Percentiles rank a stretch among this genome's conserved stretches.
These are phyloP conservation scores for Nicotiana rustica DNA, from an alignment of 305 asterid species.

Conservation along the genomic window DNA sequence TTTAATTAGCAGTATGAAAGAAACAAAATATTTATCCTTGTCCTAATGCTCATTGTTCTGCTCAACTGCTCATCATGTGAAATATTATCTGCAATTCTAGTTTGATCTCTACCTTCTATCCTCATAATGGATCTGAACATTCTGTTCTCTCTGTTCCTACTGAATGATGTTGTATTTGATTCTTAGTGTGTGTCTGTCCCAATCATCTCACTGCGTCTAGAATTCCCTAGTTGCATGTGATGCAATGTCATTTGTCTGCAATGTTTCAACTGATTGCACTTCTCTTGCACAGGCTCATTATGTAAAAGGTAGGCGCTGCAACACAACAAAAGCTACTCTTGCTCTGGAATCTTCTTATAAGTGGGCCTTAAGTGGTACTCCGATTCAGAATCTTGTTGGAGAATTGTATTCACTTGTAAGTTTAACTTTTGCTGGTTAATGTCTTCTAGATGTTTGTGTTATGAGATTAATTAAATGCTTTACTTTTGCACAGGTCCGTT, in stretches of 20 bases:
- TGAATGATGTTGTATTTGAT: conserved; percentile 22
- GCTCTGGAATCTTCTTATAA: conserved; percentile 75
- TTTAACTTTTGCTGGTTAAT: conserved; percentile 33
- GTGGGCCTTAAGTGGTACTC: conserved; percentile 99
- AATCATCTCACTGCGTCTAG: neutral
- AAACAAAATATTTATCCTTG: neutral
- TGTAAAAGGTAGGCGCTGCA: conserved; percentile 83
- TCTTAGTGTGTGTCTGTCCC: neutral
- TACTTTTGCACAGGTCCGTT: conserved; percentile 75
- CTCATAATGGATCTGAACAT: conserved; percentile 10
- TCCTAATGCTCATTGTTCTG: conserved; percentile 25
- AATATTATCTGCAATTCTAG: neutral
- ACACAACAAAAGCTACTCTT: conserved; percentile 87
- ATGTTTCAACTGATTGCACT: conserved; percentile 15
- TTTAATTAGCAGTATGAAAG: conserved; percentile 15
- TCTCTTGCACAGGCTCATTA: conserved; percentile 75
- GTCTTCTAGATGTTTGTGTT: conserved; percentile 15
- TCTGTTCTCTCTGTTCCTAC: conserved; percentile 27
- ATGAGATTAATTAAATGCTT: conserved; percentile 29
- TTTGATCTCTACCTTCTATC: conserved; percentile 25
- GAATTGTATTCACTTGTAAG: conserved; percentile 98
- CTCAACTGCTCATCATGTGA: neutral
- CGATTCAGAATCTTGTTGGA: conserved; percentile 97
- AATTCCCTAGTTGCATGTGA: conserved; percentile 25
- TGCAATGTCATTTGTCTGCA: neutral